Evolutionary conservation across 805 yeast species (phyloP).

Genomic region (Sugiyamaella americana): DNA sequence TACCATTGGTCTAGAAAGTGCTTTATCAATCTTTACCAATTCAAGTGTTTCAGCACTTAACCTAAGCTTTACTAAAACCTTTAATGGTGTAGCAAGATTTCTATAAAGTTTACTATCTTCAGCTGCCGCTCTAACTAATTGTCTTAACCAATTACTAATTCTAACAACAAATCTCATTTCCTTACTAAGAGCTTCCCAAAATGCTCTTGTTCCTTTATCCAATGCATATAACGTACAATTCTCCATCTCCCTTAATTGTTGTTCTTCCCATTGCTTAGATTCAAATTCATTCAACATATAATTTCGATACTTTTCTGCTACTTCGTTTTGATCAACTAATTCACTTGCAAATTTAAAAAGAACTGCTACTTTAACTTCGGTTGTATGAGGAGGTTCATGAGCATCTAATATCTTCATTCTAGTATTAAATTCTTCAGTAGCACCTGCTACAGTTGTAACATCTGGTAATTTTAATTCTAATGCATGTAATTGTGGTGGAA

Average conservation of each 20-base stretch:
- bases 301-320: not conserved
- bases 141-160: slow-evolving; percentile 18
- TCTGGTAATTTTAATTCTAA: no score
- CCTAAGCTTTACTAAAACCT: slow-evolving; percentile 9
- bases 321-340: not conserved
- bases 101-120: slow-evolving; percentile 4
- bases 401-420: not conserved
- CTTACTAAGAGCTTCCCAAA: slow-evolving; percentile 13
- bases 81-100: slow-evolving; percentile 2
- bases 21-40: not conserved
- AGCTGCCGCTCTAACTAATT: slow-evolving; percentile 1
- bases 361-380: not conserved
- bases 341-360: not conserved
- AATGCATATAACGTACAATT: slow-evolving; percentile 10
- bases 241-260: slow-evolving; percentile 15
- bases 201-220: slow-evolving; percentile 2
- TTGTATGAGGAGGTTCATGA: not conserved
- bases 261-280: not conserved
- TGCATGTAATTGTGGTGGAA: no score
- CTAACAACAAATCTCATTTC: slow-evolving; percentile 11
- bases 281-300: not conserved
- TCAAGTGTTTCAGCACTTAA: not conserved
- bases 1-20: not conserved
- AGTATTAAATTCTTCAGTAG: not conserved
- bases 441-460: no score